phyloP scores from a whole-genome alignment of 768 basidiomycete species.

The Chiua virens region DNA sequence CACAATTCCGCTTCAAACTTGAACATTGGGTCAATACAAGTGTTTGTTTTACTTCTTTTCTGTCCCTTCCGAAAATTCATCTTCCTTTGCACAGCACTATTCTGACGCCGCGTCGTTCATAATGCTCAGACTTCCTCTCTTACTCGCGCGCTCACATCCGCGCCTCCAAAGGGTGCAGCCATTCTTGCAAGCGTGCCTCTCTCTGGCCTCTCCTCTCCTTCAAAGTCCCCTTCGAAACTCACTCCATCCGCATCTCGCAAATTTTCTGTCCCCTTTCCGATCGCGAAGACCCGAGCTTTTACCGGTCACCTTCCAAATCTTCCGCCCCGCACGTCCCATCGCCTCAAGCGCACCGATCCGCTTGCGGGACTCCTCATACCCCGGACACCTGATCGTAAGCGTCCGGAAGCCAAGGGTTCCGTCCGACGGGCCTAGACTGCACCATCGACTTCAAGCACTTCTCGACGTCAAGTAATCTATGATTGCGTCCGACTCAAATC shows the following conservation, averaged over 20 bases:
- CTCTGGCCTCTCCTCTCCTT: not conserved
- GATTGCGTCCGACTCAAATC: constrained; percentile 79
- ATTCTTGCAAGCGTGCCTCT: constrained; percentile 26
- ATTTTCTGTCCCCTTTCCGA: too few relatives aligned
- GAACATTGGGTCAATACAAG: constrained; percentile 65
- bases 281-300: too few relatives aligned
- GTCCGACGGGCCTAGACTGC: constrained; percentile 51
- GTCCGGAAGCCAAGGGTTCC: constrained; percentile 40
- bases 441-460: constrained; percentile 68
- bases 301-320: too few relatives aligned
- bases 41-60: constrained; percentile 23
- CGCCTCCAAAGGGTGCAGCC: constrained; percentile 61
- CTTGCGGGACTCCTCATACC: constrained; percentile 39
- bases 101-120: constrained; percentile 31
- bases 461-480: constrained; percentile 76
- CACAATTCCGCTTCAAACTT: constrained; percentile 58
- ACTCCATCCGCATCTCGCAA: constrained; percentile 11
- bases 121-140: constrained; percentile 61
- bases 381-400: constrained; percentile 41
- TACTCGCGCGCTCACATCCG: constrained; percentile 68
- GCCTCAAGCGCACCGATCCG: constrained; percentile 35
- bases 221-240: constrained; percentile 4
- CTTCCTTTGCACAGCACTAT: constrained; percentile 48
- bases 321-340: constrained; percentile 51
- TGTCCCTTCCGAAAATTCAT: constrained; percentile 3